Percentiles rank a stretch among this genome's conserved stretches.
Conservation (phyloP, 75 land plant genomes). For the Ceratopteris richardii region DNA sequence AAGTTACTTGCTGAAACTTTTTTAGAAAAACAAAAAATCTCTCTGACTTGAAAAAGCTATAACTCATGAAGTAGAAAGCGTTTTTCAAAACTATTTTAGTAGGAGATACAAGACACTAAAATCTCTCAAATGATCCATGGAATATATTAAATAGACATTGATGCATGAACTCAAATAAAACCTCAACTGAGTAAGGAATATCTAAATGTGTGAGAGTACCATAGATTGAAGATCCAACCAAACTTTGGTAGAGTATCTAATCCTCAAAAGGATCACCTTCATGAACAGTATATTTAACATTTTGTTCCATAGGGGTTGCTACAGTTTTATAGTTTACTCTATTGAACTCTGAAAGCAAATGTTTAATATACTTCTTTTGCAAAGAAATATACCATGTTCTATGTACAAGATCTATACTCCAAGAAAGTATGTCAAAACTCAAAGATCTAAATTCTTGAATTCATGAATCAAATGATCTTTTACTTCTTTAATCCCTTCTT, state of each 20-base stretch:
- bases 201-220: slow-evolving; percentile 16
- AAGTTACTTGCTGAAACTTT: no score
- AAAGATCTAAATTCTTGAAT: slow-evolving; percentile 21
- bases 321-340: no score
- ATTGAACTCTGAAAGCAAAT: slow-evolving; percentile 12
- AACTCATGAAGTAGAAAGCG: no score
- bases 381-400: slow-evolving; percentile 10
- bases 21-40: no score
- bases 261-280: slow-evolving; percentile 6
- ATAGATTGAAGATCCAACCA: no score
- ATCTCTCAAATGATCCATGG: no score
- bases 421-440: slow-evolving; percentile 16
- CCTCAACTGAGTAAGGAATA: slow-evolving; percentile 11
- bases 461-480: slow-evolving; percentile 11
- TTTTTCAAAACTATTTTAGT: no score
- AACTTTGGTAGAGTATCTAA: slow-evolving; percentile 11
- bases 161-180: slow-evolving; percentile 17
- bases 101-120: no score
- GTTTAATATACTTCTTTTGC: slow-evolving; percentile 15
- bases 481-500: slow-evolving; percentile 7
- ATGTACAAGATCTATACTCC: slow-evolving; percentile 13
- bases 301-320: slow-evolving; percentile 3
- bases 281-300: slow-evolving; percentile 5
- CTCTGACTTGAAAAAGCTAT: no score
- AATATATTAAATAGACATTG: no score